Percentiles rank a stretch among this genome's conserved stretches.
Conservation (phyloP, 192 early-diverging fungal species). For the Nowakowskiella sp. region DNA sequence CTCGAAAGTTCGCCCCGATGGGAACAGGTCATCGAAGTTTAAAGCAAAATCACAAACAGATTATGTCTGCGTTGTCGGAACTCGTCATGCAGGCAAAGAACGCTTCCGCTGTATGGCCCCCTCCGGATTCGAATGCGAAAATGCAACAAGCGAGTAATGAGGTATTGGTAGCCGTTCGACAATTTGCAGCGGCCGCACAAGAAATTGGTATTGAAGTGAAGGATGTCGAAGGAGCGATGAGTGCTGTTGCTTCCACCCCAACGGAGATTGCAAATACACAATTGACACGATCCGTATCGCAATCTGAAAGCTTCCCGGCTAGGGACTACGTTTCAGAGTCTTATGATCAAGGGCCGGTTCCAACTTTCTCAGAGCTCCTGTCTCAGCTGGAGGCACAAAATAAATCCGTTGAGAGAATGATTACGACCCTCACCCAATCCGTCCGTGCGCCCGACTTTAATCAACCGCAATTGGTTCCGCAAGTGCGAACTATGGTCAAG, state of each 20-base stretch:
- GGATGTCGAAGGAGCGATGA: conserved; percentile 1
- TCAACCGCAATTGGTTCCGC: conserved; percentile 17
- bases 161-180: conserved; percentile 62
- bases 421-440: conserved; percentile 9
- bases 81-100: conserved; percentile 32
- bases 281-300: neutral
- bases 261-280: neutral
- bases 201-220: conserved; percentile 34
- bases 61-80: conserved; percentile 51
- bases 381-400: conserved; percentile 26
- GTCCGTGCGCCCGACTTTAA: conserved; percentile 15
- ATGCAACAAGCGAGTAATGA: conserved; percentile 71
- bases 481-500: conserved; percentile 33
- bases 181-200: conserved; percentile 65
- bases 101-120: conserved; percentile 44
- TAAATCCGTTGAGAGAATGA: conserved; percentile 12
- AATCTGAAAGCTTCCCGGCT: no score
- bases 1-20: conserved; percentile 26
- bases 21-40: conserved; percentile 45
- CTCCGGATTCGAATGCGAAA: conserved; percentile 59
- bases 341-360: neutral
- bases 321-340: conserved; percentile 2
- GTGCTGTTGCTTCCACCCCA: neutral
- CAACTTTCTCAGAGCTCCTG: conserved; percentile 34
- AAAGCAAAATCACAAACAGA: conserved; percentile 60